Evolutionary conservation across 176 grass and related monocot species (phyloP), one percentile per base, ranked within the genome.

Genomic region (Cenchrus americanus): DNA sequence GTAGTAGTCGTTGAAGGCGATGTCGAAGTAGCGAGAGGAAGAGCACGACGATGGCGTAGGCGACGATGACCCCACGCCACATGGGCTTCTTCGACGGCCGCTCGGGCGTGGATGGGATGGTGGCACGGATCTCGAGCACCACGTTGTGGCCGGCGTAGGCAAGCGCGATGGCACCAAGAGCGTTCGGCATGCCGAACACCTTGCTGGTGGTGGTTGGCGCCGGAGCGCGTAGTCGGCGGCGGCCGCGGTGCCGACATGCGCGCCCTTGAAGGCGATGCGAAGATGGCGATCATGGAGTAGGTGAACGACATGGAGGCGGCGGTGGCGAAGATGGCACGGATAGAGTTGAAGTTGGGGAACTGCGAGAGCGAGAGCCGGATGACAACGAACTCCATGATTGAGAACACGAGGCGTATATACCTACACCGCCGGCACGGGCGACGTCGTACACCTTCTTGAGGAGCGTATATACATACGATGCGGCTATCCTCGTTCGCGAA

Each of bases 91-190:
- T 61, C 18, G 58, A 61, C 8, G 58, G 58, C 22, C 0, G 11
- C 2, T 61, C 58, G 9, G 58, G 58, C 22, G 58, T 61, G 9
- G 58, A 61, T 2, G 92, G 92, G 59, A 97, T 94, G 6, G 95
- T 97, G 13, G 95, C 95, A 32, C 94, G 95, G 66, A 97, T 97
- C 82, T 97, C 95, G 19, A 97, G 75, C 70, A 94, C 95, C 60
- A 97, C 92, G 47, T 97, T 97, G 88, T 97, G 95, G 0, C 86
- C 42, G 19, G 18, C 7, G 19, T 83, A 55, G 66, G 83, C 49
- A 17, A 92, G 40, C 1, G 90, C 71, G 7, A 92, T 83, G 2
- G 30, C 37, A 6, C 87, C 87, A 1, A 89, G 82, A 11, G 75
- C 87, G 37, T 72, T 89, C 14, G 85, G 78, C 74, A 89, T 79